A percentile compares a stretch with the other conserved stretches of the same genome.
Evolutionary conservation across 2,329 filamentous ascomycete species (phyloP).

Genomic region (Keithomyces neogunnii): DNA sequence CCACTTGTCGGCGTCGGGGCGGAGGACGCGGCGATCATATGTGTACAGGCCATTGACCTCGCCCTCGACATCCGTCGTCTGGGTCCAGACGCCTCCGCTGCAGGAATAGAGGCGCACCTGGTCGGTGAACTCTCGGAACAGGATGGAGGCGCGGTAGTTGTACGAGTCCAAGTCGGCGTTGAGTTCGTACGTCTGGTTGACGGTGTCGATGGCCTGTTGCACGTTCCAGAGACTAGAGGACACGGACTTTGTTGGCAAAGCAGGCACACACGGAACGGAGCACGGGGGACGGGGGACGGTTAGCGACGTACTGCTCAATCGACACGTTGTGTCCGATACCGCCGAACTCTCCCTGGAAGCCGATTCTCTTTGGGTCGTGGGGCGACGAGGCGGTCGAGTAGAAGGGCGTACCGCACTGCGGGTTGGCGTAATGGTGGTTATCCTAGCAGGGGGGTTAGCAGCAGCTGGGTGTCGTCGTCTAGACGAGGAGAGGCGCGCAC

Average conservation of each 20-base stretch:
- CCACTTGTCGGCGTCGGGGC: conserved; percentile 52
- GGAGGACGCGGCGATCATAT: conserved; percentile 54
- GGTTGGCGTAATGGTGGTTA: conserved; percentile 64
- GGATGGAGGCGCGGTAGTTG: conserved; percentile 55
- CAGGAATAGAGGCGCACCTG: conserved; percentile 54
- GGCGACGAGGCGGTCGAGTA: conserved; percentile 49
- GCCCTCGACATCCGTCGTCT: conserved; percentile 67
- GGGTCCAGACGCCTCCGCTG: conserved; percentile 62
- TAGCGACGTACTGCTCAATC: conserved; percentile 43
- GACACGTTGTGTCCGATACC: conserved; percentile 59
- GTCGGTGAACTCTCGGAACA: conserved; percentile 53
- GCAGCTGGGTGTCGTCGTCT: too few relatives aligned
- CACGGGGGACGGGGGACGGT: not conserved
- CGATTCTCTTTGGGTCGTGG: conserved; percentile 52
- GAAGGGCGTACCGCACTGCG: conserved; percentile 63
- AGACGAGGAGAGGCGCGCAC: conserved; percentile 9
- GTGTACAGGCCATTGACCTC: conserved; percentile 66
- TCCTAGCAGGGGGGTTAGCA: conserved; percentile 30
- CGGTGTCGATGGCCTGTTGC: conserved; percentile 44
- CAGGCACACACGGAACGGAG: not conserved
- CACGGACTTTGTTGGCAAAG: too few relatives aligned
- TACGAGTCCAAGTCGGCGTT: conserved; percentile 48
- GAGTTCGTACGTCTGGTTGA: conserved; percentile 62
- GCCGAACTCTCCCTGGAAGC: conserved; percentile 63
- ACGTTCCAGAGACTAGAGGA: conserved; percentile 54